Conservation (phyloP, 1,139 yeast genomes). For the Chernovozyma aurita region DNA sequence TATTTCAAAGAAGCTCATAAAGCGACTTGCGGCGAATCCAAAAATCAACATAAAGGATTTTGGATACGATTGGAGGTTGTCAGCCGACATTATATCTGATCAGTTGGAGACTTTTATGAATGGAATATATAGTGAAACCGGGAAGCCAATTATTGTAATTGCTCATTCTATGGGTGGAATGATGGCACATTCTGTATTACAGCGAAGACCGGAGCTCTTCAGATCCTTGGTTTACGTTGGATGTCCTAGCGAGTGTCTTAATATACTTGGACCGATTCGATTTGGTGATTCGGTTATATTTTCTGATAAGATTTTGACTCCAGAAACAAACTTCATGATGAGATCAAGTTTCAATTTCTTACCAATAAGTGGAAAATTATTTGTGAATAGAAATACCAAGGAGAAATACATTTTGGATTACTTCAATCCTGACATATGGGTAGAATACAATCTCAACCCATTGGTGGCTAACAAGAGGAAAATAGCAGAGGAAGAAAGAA, state of each 20-base stretch:
- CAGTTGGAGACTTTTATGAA: conserved; percentile 27
- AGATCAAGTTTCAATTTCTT: conserved; percentile 75
- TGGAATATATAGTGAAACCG: conserved; percentile 33
- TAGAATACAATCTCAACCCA: conserved; percentile 69
- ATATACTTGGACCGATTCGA: conserved; percentile 79
- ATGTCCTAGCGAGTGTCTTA: conserved; percentile 78
- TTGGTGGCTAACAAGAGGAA: conserved; percentile 35
- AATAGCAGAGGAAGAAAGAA: conserved; percentile 7
- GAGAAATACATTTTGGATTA: conserved; percentile 66
- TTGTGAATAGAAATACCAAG: conserved; percentile 55
- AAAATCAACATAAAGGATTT: conserved; percentile 64
- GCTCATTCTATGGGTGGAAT: conserved; percentile 96
- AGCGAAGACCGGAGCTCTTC: conserved; percentile 59
- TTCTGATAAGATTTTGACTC: conserved; percentile 69
- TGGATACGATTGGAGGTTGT: conserved; percentile 90
- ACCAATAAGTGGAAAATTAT: conserved; percentile 71
- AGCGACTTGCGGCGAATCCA: conserved; percentile 51
- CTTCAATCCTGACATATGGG: conserved; percentile 80
- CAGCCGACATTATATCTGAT: conserved; percentile 39
- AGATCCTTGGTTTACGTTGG: conserved; percentile 80
- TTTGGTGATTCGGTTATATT: conserved; percentile 77
- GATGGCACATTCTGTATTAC: conserved; percentile 75
- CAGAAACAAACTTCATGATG: conserved; percentile 85
- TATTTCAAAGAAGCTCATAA: conserved; percentile 58
- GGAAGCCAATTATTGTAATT: conserved; percentile 61